Evolutionary conservation across 371 early-diverging fungal genomes (phyloP).

Genomic region (Catenaria anguillulae): DNA sequence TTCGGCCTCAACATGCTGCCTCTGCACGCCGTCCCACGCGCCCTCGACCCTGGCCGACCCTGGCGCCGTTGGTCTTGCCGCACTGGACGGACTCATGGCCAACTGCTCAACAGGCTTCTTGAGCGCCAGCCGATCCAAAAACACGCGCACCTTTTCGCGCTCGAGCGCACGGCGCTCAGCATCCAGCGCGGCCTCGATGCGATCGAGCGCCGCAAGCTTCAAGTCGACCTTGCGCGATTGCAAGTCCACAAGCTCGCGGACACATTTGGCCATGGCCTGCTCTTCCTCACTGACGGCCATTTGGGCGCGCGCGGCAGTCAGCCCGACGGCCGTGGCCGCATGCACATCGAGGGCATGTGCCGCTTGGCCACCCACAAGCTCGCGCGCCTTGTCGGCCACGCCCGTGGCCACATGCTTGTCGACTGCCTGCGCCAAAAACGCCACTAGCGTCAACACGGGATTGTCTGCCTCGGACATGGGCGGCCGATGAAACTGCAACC

Average conservation of each 20-base stretch:
- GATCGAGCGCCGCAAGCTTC: slow-evolving; percentile 82
- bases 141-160: slow-evolving; percentile 25
- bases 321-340: slow-evolving; percentile 29
- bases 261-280: slow-evolving; percentile 58
- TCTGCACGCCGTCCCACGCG: no score
- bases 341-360: slow-evolving; percentile 4
- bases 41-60: no score
- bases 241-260: slow-evolving; percentile 61
- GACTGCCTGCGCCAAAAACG: slow-evolving; percentile 84
- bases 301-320: slow-evolving; percentile 43
- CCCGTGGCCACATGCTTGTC: slow-evolving; percentile 79
- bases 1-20: no score
- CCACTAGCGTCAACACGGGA: slow-evolving; percentile 89
- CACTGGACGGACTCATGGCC: no score
- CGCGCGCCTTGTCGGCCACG: slow-evolving; percentile 60
- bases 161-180: slow-evolving; percentile 66
- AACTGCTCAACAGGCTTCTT: no score
- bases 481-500: slow-evolving; percentile 47
- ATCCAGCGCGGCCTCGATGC: slow-evolving; percentile 72
- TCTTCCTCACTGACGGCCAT: slow-evolving; percentile 47
- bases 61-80: no score
- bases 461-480: slow-evolving; percentile 84
- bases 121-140: not conserved
- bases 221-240: slow-evolving; percentile 74
- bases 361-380: slow-evolving; percentile 18